These are phyloP conservation scores for Cotoneaster glaucophyllus DNA, from an alignment of 306 rosid genomes.

Conservation along the genomic window DNA sequence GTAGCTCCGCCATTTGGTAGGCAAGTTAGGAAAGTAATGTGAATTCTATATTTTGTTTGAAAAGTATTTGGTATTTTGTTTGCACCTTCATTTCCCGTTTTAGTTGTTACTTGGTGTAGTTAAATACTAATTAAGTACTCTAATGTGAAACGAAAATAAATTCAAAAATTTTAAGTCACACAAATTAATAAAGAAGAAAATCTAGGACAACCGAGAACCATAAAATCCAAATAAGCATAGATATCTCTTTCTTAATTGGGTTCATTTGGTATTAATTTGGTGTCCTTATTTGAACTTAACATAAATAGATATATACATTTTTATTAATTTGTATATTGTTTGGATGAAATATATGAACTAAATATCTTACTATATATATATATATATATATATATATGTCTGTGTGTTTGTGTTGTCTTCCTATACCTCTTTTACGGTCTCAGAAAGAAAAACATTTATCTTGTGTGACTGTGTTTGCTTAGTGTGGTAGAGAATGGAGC, in stretches of 20 bases:
- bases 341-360: neutral
- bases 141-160: neutral
- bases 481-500: constrained; percentile 23
- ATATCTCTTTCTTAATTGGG: neutral
- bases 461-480: neutral
- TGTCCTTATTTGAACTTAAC: neutral
- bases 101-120: neutral
- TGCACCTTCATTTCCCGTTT: neutral
- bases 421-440: neutral
- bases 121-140: neutral
- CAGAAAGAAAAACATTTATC: neutral
- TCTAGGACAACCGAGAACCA: neutral
- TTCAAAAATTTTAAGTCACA: neutral
- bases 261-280: neutral
- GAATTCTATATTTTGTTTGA: neutral
- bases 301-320: neutral
- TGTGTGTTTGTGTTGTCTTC: neutral
- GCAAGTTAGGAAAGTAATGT: neutral
- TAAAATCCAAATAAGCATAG: neutral
- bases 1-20: neutral
- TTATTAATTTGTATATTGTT: neutral
- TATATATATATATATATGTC: neutral
- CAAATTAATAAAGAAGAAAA: neutral
- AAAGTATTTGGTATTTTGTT: neutral
- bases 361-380: neutral